Base-by-base conservation (phyloP, 1,139 yeast genomes). In the Sugiyamaella paludigena region DNA sequence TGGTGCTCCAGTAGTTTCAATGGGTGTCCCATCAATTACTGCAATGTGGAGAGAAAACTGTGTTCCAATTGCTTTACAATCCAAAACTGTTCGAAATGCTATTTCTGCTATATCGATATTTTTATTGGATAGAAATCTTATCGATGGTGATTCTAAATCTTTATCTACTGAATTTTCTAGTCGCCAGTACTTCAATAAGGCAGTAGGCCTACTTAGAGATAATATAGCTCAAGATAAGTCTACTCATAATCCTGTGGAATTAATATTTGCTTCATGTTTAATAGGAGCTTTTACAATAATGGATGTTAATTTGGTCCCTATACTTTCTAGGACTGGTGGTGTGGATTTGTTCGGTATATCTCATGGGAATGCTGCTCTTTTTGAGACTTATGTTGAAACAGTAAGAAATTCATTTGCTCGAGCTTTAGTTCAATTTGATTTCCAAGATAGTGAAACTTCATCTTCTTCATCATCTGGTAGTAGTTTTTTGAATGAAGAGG, bases 291-390 rank as follows among this genome's bases (percentile, higher is more conserved):
- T 43, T 19, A n/a, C 43, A 6, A 19, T 48, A 16, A 27, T 43
- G 19, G 45, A 48, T 32, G 38, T 29, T n/a, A 33, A 30, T 11
- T 37, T 36, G 7, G 36, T 40, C 4, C 51, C 51, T 2, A 45
- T 48, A 27, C 12, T 48, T 19, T 43, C 50, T 3, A 29, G 39
- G 7, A 12, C 48, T 1, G 47, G 47, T 7, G 45, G 45, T n/a
- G 26, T 48, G n/a, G 51, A 48, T 34, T 6, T 40, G 8, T 43
- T 43, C 27, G 47, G 48, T n/a, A 36, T 48, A 11, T 32, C 37
- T 27, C 39, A 36, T 27, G 50, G 50, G 8, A 47, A 37, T 12
- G 33, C 27, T n/a, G 50, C 40, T 2, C 36, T 47, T 9, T 41
- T 42, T 28, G 24, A 32, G 7, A 47, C 50, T 6, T 42, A 47